Percentiles rank a stretch among this genome's conserved stretches.
Conservation (phyloP, 2,329 filamentous ascomycete species). For the Pseudogymnoascus sp. region DNA sequence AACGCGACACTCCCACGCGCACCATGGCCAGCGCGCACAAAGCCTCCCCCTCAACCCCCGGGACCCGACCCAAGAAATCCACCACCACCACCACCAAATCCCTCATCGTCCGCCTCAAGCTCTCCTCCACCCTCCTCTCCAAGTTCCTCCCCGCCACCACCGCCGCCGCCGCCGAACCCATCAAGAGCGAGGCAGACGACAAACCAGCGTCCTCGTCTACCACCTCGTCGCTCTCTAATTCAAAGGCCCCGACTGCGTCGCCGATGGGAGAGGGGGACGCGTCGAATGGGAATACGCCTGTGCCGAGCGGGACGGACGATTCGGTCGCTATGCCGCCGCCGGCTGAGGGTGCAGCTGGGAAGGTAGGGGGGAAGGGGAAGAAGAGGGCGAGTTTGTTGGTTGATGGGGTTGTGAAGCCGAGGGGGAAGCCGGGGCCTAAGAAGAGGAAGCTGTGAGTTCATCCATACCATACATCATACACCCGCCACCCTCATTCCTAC, state of each 20-base stretch:
- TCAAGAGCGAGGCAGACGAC: not conserved
- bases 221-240: not conserved
- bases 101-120: not conserved
- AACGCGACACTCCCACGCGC: not conserved
- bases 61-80: not conserved
- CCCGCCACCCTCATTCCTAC: too few relatives aligned
- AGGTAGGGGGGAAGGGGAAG: constrained; percentile 56
- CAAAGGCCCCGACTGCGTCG: not conserved
- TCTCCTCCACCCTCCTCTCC: not conserved
- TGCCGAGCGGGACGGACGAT: constrained; percentile 45
- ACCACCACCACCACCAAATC: not conserved
- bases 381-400: constrained; percentile 48
- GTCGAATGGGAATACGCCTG: constrained; percentile 52
- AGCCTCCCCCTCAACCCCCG: not conserved
- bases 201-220: not conserved
- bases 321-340: constrained; percentile 51
- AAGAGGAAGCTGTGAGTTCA: constrained; percentile 86
- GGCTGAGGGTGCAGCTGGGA: constrained; percentile 44
- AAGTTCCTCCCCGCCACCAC: not conserved
- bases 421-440: constrained; percentile 89
- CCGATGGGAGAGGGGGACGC: not conserved
- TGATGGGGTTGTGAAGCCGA: constrained; percentile 58
- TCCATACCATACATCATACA: constrained; percentile 11
- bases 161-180: not conserved
- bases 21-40: not conserved